phyloP scores from a whole-genome alignment of 495 filamentous ascomycete species.

The Xylaria acuta region DNA sequence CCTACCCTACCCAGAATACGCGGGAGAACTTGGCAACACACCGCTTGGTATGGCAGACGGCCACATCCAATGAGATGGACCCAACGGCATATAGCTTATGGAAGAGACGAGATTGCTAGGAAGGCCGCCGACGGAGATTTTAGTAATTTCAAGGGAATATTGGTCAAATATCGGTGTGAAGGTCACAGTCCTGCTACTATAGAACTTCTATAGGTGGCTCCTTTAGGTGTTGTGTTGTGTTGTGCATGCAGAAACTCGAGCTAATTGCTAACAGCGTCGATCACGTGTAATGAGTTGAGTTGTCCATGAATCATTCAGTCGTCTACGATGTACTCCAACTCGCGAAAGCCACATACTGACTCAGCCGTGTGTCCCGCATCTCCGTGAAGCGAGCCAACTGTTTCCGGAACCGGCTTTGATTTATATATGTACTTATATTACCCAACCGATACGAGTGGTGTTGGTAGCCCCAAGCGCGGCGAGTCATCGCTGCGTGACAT shows the following conservation, averaged over 20 bases:
- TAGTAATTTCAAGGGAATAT: background rate
- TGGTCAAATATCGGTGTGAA: constrained; percentile 6
- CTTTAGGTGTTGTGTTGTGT: background rate
- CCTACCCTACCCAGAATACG: constrained; percentile 2
- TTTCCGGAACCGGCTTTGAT: background rate
- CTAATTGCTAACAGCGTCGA: constrained; percentile 3
- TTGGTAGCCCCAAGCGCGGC: constrained; percentile 1
- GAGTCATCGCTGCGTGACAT: constrained; percentile 10
- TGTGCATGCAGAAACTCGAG: background rate
- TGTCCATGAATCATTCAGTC: background rate
- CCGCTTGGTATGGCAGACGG: background rate
- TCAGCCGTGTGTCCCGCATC: constrained; percentile 9
- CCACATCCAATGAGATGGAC: background rate
- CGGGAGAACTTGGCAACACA: constrained; percentile 4
- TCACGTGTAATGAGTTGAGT: constrained; percentile 8
- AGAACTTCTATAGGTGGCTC: background rate
- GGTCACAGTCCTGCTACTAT: background rate
- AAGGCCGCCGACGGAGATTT: background rate
- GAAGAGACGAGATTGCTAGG: background rate
- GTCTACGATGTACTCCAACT: constrained; percentile 1
- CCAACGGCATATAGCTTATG: background rate
- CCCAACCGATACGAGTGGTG: background rate
- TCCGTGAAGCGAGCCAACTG: constrained; percentile 18
- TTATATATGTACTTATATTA: constrained; percentile 2
- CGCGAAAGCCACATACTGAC: constrained; percentile 3